Evolutionary conservation across 305 asterid genomes (phyloP).

Genomic region (Euphrasia arctica): DNA sequence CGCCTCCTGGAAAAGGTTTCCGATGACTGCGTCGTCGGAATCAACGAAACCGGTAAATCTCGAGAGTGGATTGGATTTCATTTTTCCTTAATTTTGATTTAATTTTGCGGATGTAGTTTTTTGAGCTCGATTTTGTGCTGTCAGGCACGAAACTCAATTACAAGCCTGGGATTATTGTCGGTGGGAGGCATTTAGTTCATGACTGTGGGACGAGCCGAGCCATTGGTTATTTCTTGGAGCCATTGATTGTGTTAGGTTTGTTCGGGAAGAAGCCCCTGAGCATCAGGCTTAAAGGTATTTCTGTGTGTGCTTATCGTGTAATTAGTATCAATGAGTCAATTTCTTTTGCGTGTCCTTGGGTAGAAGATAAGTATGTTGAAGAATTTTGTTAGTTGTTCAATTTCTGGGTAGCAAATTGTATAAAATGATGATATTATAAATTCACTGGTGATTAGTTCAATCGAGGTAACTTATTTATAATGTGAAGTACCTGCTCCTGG

Average conservation of each 20-base stretch:
- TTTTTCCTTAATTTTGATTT: conserved; percentile 1
- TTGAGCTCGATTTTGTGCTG: conserved; percentile 16
- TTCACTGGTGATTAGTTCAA: not conserved
- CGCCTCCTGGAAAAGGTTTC: conserved; percentile 71
- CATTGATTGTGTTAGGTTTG: conserved; percentile 69
- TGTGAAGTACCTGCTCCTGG: not conserved
- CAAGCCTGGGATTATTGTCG: conserved; percentile 86
- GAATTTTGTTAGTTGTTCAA: conserved; percentile 10
- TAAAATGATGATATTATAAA: not conserved
- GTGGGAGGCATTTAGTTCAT: conserved; percentile 72
- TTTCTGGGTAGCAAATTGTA: conserved; percentile 6
- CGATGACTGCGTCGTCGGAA: conserved; percentile 70
- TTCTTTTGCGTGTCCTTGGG: not conserved
- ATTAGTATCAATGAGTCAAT: not conserved
- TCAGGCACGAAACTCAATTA: conserved; percentile 82
- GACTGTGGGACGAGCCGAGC: conserved; percentile 73
- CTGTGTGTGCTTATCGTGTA: not conserved
- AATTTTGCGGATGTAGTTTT: not conserved
- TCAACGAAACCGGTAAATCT: conserved; percentile 76
- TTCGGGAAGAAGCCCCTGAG: conserved; percentile 82
- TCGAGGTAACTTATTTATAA: not conserved
- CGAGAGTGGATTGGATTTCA: not conserved
- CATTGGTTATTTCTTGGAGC: conserved; percentile 83
- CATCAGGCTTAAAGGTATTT: conserved; percentile 48
- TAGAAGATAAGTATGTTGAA: conserved; percentile 14